These are phyloP conservation scores for Microcyclosporella mali DNA, from an alignment of 2,329 filamentous ascomycete species.

Conservation along the genomic window DNA sequence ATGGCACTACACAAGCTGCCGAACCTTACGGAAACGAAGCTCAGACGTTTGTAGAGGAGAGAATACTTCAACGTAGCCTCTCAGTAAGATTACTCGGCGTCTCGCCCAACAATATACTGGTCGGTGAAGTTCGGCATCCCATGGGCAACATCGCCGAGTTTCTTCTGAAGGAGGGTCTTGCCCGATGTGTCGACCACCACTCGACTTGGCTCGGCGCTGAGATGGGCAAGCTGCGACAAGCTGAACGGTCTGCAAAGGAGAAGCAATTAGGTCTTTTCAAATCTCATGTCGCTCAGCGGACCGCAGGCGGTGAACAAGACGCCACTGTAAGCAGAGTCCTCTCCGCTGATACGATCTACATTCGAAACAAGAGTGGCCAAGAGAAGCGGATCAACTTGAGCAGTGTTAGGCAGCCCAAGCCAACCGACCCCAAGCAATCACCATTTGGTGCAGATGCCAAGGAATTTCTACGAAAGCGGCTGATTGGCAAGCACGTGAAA, in stretches of 20 bases:
- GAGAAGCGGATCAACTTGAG: constrained; percentile 91
- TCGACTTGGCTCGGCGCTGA: constrained; percentile 83
- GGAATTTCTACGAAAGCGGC: constrained; percentile 85
- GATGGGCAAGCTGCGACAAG: constrained; percentile 78
- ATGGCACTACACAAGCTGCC: constrained; percentile 72
- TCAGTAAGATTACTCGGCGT: constrained; percentile 77
- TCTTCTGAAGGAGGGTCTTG: constrained; percentile 80
- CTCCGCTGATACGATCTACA: constrained; percentile 79
- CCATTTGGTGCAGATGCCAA: constrained; percentile 91
- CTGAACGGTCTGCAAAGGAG: constrained; percentile 78
- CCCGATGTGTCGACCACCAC: constrained; percentile 91
- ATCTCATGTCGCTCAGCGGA: constrained; percentile 58
- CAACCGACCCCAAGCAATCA: constrained; percentile 76
- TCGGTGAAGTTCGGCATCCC: constrained; percentile 80
- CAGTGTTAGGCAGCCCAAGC: constrained; percentile 88
- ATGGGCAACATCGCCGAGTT: constrained; percentile 86
- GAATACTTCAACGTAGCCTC: constrained; percentile 79
- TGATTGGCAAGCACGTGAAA: constrained; percentile 94
- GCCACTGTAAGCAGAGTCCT: constrained; percentile 79
- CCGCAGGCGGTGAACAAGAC: constrained; percentile 59
- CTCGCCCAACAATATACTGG: constrained; percentile 85
- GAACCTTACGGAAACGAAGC: constrained; percentile 90
- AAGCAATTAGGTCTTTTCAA: constrained; percentile 74
- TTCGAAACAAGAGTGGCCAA: constrained; percentile 74
- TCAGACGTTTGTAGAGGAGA: constrained; percentile 75